Evolutionary conservation across 1,284 basidiomycete species (phyloP).

Genomic region (Sphaerobolus stellatus): DNA sequence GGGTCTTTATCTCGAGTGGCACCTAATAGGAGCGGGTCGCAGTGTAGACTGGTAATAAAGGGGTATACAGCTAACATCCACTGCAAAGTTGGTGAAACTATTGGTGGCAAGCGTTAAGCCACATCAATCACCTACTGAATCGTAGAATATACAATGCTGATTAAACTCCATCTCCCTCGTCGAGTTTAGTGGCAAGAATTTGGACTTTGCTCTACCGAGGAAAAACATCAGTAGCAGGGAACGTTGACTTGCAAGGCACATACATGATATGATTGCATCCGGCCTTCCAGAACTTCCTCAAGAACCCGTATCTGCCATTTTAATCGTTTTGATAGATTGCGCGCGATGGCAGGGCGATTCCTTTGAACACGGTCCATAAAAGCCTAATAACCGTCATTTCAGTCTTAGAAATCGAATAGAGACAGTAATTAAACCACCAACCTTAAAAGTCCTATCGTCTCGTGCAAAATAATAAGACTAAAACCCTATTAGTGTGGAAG

Average conservation of each 20-base stretch:
- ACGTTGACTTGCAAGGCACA: slow-evolving; percentile 23
- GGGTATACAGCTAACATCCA: slow-evolving; percentile 7
- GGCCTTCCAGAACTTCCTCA: slow-evolving; percentile 60
- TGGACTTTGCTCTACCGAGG: slow-evolving; percentile 63
- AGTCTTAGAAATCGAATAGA: background rate
- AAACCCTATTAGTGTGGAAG: slow-evolving; percentile 12
- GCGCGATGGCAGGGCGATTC: slow-evolving; percentile 51
- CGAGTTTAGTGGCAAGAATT: slow-evolving; percentile 55
- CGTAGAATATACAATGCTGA: background rate
- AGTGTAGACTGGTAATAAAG: slow-evolving; percentile 20
- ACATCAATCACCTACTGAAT: no score
- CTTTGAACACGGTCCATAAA: slow-evolving; percentile 61
- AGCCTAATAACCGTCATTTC: slow-evolving; percentile 25
- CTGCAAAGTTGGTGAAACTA: background rate
- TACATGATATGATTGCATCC: slow-evolving; percentile 62
- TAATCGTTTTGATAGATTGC: slow-evolving; percentile 50
- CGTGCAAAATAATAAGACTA: slow-evolving; percentile 79
- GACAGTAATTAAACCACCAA: background rate
- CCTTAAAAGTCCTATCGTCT: slow-evolving; percentile 72
- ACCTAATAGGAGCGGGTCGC: slow-evolving; percentile 88
- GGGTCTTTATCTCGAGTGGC: slow-evolving; percentile 63
- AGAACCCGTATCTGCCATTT: slow-evolving; percentile 72
- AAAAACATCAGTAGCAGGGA: slow-evolving; percentile 15
- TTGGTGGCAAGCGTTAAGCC: slow-evolving; percentile 4
- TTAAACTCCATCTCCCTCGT: slow-evolving; percentile 44